Percentiles rank a stretch among this genome's conserved stretches.
These are phyloP conservation scores for Cryphonectria naterciae DNA, from an alignment of 2,329 filamentous ascomycete species.

Conservation along the genomic window DNA sequence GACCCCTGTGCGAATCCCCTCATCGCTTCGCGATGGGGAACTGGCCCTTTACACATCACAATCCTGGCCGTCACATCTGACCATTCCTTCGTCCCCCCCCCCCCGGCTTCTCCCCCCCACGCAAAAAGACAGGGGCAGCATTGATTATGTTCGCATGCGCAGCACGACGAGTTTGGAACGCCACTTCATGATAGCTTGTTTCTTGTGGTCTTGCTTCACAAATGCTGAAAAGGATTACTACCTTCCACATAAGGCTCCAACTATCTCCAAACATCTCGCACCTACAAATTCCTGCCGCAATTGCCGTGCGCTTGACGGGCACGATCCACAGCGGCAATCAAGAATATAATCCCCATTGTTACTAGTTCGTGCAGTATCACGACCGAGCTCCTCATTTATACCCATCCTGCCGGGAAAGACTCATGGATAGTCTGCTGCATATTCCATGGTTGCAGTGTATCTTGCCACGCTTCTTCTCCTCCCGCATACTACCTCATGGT, in stretches of 20 bases:
- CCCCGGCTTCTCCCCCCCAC: background rate
- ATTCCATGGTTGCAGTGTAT: background rate
- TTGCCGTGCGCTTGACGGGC: background rate
- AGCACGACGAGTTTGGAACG: background rate
- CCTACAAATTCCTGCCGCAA: background rate
- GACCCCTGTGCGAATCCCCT: slow-evolving; percentile 6
- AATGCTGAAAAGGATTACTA: background rate
- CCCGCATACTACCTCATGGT: background rate
- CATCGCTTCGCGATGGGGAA: background rate
- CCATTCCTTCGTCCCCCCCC: background rate
- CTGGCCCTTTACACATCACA: background rate
- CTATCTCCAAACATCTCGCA: background rate
- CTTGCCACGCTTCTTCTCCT: background rate
- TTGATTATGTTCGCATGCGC: background rate
- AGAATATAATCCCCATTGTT: background rate
- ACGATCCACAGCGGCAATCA: background rate
- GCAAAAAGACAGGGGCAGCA: background rate
- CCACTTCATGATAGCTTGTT: background rate
- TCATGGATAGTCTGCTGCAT: background rate
- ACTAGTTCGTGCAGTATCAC: background rate
- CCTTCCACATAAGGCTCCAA: background rate
- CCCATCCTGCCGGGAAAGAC: background rate
- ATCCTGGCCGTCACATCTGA: background rate
- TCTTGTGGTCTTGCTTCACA: background rate
- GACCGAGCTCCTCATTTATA: background rate